Evolutionary conservation across 768 basidiomycete genomes (phyloP).

Genomic region (Hygrophoropsis aurantiaca): DNA sequence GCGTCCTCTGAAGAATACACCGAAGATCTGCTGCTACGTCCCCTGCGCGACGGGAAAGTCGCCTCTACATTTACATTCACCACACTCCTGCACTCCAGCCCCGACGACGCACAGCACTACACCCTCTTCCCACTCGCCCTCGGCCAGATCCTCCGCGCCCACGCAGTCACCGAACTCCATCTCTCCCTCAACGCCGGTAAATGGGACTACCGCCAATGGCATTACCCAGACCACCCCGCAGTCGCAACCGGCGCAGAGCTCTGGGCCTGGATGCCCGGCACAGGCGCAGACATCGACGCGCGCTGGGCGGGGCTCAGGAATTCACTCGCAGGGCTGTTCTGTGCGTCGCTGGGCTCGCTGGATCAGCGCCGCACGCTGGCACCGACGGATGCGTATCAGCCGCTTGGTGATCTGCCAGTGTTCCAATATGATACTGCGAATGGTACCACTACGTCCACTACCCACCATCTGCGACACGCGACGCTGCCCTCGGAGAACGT

Average conservation of each 20-base stretch:
- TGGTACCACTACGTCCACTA: no score
- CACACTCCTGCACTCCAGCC: constrained; percentile 55
- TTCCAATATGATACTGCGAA: no score
- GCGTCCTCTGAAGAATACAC: constrained; percentile 44
- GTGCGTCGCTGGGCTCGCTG: constrained; percentile 82
- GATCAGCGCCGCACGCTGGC: constrained; percentile 76
- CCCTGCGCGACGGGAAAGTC: constrained; percentile 82
- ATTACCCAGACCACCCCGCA: constrained; percentile 70
- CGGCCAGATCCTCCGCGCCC: constrained; percentile 83
- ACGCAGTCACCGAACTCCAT: constrained; percentile 85
- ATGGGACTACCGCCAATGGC: constrained; percentile 88
- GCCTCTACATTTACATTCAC: constrained; percentile 79
- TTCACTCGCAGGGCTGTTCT: constrained; percentile 90
- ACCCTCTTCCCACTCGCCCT: constrained; percentile 83
- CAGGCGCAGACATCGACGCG: constrained; percentile 53
- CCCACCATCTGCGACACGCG: constrained; percentile 70
- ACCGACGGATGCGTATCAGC: constrained; percentile 62
- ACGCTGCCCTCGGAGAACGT: constrained; percentile 81
- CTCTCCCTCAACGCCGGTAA: constrained; percentile 88
- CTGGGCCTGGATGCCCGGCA: constrained; percentile 85
- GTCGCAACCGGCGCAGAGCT: constrained; percentile 88
- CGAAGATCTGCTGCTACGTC: constrained; percentile 53
- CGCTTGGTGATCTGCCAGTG: no score
- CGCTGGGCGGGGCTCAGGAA: constrained; percentile 88
- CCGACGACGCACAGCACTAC: constrained; percentile 79